Base-by-base conservation (phyloP, 352 stramenopile species). In the Phytophthora tentaculata region DNA sequence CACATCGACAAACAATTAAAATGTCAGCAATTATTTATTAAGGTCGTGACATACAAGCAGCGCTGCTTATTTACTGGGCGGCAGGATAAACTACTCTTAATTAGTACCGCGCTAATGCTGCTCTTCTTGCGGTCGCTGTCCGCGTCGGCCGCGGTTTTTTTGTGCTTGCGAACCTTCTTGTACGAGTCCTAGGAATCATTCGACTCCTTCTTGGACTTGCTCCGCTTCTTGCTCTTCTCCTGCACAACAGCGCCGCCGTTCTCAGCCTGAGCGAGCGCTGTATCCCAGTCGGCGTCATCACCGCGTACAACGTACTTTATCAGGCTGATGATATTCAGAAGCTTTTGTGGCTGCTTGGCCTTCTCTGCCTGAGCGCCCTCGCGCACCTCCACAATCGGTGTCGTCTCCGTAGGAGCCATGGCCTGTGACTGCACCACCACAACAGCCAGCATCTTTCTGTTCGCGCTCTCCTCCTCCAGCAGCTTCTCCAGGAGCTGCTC, bases 231-330 rank as follows among this genome's bases (percentile, higher is more conserved):
- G 67, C 81, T 95, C 73, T 93, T 92, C 47, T 96, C 81, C 64
- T 98, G 89, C 71, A 94, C 82, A 71, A 86, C 58, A 22, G 82
- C 60, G 16, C 71, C 75, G 2, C 62, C 67, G 39, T 57, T 71
- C 44, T 80, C 71, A 41, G 79, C 62, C 23, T 81, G 61, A 24
- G 80, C 70, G n/a, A 91, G 74, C 24, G 84, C 84, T 16, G 71
- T 63, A 52, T 88, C 87, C 95, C 96, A 99, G 61, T 98, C 94
- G 13, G 96, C 84, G 35, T 98, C 95, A 28, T 93, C 94, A 44
- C 96, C 97, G 58, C 94, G 94, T 29, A 99, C 85, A 10, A 90
- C 90, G 73, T 98, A 99, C 76, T 98, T 96, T 79, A 97, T 97
- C 17, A 99, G 81, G 67, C 98, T 89, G 23, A 89, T 79, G 66